phyloP scores from a whole-genome alignment of 2,329 filamentous ascomycete genomes.

The Aspergillus latus region DNA sequence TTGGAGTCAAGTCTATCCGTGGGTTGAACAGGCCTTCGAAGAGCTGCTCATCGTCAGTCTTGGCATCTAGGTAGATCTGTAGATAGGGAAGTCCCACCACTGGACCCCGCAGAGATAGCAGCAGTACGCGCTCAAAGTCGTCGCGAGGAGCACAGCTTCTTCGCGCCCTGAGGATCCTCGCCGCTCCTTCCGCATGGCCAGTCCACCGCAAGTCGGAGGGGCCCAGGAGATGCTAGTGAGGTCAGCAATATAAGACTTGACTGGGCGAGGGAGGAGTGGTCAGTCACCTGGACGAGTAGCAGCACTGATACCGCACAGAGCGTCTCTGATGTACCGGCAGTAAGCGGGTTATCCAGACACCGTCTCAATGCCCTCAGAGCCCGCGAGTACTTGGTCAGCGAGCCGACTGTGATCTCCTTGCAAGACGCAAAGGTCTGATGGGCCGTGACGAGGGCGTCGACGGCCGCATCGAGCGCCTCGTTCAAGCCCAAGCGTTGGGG shows the following conservation, averaged over 20 bases:
- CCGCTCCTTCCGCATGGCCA: constrained; percentile 38
- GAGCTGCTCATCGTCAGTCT: constrained; percentile 22
- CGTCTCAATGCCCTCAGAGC: constrained; percentile 30
- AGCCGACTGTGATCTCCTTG: constrained; percentile 17
- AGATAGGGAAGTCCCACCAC: constrained; percentile 33
- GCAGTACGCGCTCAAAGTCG: constrained; percentile 36
- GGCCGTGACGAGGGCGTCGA: constrained; percentile 31
- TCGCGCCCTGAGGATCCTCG: constrained; percentile 37
- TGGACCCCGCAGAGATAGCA: constrained; percentile 37
- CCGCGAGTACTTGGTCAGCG: constrained; percentile 33
- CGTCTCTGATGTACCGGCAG: constrained; percentile 35
- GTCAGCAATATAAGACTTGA: background rate
- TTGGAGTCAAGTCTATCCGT: constrained; percentile 31
- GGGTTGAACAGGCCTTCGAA: constrained; percentile 39
- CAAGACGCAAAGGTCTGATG: constrained; percentile 29
- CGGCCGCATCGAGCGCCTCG: constrained; percentile 46
- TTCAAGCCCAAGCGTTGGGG: constrained; percentile 49
- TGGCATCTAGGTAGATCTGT: background rate
- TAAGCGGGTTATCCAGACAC: constrained; percentile 32
- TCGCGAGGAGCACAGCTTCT: constrained; percentile 31
- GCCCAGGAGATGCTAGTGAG: constrained; percentile 1
- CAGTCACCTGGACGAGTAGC: constrained; percentile 30
- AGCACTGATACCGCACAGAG: constrained; percentile 41
- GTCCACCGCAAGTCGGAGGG: constrained; percentile 10
- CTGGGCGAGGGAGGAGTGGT: background rate